Conservation (phyloP, 176 grass and related monocot genomes). For the Hordeum vulgare region MorexV3_pseudomolecules_assembly NC_058523.1:281066959-281067458, state of each 20-base stretch:
- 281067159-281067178: neutral
- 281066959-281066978: neutral
- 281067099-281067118: neutral
- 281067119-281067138: too few species aligned
- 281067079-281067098: neutral
- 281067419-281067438: neutral
- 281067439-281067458: neutral
- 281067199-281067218: neutral
- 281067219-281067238: neutral
- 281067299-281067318: neutral
- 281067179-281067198: neutral
- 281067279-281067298: neutral
- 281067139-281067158: neutral
- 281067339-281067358: neutral
- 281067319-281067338: neutral
- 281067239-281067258: neutral
- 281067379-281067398: neutral
- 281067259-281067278: neutral
- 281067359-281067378: neutral
- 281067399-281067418: neutral
- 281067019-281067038: neutral
- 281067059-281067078: neutral
- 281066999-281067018: neutral
- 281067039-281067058: neutral
- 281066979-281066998: neutral